Base-by-base conservation (phyloP, 805 yeast species). In the Starmerella roubikii region DNA sequence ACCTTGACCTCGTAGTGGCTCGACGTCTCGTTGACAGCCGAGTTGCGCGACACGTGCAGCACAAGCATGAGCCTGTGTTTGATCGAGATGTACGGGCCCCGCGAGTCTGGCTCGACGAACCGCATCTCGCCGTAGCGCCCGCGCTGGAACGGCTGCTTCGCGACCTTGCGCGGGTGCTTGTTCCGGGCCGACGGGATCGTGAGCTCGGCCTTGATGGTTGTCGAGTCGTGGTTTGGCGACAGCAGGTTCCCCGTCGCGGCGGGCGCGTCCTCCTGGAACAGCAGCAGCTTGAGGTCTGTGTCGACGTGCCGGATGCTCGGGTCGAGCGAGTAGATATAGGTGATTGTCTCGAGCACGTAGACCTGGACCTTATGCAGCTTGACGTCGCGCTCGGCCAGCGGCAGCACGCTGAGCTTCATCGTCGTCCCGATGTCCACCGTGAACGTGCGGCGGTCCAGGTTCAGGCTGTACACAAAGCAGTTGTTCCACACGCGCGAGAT, bases 401-500 rank as follows among this genome's bases (percentile, higher is more conserved):
- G 93, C 1, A 76, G 70, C 42, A 84, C 68, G 44, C 75, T 62
- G 56, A 84, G 74, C 6, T 79, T 73, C 15, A 84, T 61, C 0
- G 91, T 91, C 27, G 82, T 55, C 53, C 77, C 82, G 1, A 84
- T 74, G 58, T 83, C 78, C 36, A 84, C 61, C 10, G 83, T 72
- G 30, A 84, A 70, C 31, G 78, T 74, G 52, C 82, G 79, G 10
- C 85, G 75, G 1, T 85, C 83, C 29, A 84, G 71, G 8, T 79
- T 71, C 24, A 84, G 78, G 50, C 80, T 88, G 54, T 84, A 84
- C 43, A 73, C 72, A 19, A 84, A 55, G 51, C 77, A 78, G 53
- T 78, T 78, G 54, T 84, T 94, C 94, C 94, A 84, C 44, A 81
- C 83, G 45, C 86, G 69, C 20, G 77, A 67, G 16, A 84, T 76